phyloP scores from a whole-genome alignment of 2,329 filamentous ascomycete genomes.

The Colletotrichum tamarilloi region DNA sequence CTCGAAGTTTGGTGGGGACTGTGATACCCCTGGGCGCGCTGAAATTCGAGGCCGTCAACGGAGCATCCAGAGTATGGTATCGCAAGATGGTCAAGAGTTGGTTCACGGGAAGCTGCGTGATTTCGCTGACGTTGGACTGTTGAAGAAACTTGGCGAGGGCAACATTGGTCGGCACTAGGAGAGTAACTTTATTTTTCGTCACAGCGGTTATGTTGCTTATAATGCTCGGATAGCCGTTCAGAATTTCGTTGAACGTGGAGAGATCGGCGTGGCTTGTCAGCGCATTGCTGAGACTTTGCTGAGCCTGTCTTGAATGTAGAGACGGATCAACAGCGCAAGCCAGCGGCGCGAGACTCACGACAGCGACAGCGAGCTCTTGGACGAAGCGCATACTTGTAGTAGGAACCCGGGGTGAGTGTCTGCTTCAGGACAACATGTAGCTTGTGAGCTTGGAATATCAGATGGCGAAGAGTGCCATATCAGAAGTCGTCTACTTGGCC shows the following conservation, averaged over 20 bases:
- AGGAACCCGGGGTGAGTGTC: neutral
- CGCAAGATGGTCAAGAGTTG: slow-evolving; percentile 50
- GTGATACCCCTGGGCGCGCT: slow-evolving; percentile 34
- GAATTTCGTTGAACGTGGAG: slow-evolving; percentile 24
- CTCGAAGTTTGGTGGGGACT: slow-evolving; percentile 37
- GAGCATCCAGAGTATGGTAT: slow-evolving; percentile 42
- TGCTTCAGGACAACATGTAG: too few species aligned
- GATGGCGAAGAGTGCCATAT: neutral
- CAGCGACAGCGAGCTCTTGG: neutral
- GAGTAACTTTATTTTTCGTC: slow-evolving; percentile 7
- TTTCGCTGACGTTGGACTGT: slow-evolving; percentile 33
- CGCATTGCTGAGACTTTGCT: slow-evolving; percentile 17
- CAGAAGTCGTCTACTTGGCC: neutral
- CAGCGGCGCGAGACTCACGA: neutral
- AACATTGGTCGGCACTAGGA: slow-evolving; percentile 31
- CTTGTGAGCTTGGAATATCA: neutral
- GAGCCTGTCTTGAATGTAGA: neutral
- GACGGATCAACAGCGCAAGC: neutral
- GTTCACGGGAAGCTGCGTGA: slow-evolving; percentile 47
- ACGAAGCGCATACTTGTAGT: slow-evolving; percentile 8
- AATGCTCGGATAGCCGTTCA: slow-evolving; percentile 19
- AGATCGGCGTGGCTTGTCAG: slow-evolving; percentile 16
- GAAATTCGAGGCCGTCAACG: slow-evolving; percentile 34
- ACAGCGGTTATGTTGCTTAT: neutral
- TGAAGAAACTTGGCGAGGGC: slow-evolving; percentile 23